phyloP scores from a whole-genome alignment of 1,139 yeast species.

The Kodamaea derodonti region DNA sequence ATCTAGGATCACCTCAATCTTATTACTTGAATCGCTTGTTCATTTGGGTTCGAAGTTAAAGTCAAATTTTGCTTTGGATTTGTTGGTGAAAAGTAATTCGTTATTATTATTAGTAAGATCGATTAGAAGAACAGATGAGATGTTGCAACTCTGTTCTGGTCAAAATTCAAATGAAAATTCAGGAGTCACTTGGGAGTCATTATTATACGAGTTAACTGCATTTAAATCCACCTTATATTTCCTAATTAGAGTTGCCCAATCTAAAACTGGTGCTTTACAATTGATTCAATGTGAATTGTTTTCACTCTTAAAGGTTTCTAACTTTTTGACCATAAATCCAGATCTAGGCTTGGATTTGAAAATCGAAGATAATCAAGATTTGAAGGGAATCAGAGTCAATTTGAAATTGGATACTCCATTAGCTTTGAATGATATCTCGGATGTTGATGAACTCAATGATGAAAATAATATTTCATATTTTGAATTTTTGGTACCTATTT shows the following conservation, averaged over 20 bases:
- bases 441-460: slow-evolving; percentile 9
- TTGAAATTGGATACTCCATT: slow-evolving; percentile 53
- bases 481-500: slow-evolving; percentile 72
- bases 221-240: slow-evolving; percentile 70
- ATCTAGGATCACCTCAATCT: slow-evolving; percentile 70
- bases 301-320: slow-evolving; percentile 53
- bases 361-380: slow-evolving; percentile 19
- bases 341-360: slow-evolving; percentile 64
- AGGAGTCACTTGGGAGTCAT: slow-evolving; percentile 44
- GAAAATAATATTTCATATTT: slow-evolving; percentile 47
- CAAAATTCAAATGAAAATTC: slow-evolving; percentile 15
- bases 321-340: slow-evolving; percentile 66
- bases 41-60: slow-evolving; percentile 51
- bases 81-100: slow-evolving; percentile 62
- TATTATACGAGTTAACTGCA: slow-evolving; percentile 70
- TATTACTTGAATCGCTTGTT: slow-evolving; percentile 67
- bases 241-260: slow-evolving; percentile 70
- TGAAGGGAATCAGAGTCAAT: slow-evolving; percentile 27
- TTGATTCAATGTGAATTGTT: slow-evolving; percentile 73
- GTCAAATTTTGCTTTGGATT: slow-evolving; percentile 56
- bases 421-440: slow-evolving; percentile 23
- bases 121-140: slow-evolving; percentile 64
- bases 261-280: slow-evolving; percentile 72
- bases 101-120: slow-evolving; percentile 63
- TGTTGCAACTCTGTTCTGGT: slow-evolving; percentile 39